Percentiles rank a stretch among this genome's conserved stretches.
phyloP scores from a whole-genome alignment of 345 rosid genomes.

The Mangifera indica region DNA sequence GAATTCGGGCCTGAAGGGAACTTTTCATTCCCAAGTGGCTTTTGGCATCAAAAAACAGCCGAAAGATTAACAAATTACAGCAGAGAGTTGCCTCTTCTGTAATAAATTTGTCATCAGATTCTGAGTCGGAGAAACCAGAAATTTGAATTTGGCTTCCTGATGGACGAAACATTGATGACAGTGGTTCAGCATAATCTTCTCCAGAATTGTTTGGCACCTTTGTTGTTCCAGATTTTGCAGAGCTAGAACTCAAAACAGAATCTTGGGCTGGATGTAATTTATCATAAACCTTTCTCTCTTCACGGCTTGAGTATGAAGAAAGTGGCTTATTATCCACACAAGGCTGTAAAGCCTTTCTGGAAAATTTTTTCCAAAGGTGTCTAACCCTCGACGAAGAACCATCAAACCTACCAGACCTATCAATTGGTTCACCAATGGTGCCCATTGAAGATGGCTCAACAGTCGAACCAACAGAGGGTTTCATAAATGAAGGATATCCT shows the following conservation, averaged over 20 bases:
- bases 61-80: constrained; percentile 77
- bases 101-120: constrained; percentile 54
- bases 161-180: constrained; percentile 33
- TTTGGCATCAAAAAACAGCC: constrained; percentile 83
- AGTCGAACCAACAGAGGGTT: constrained; percentile 49
- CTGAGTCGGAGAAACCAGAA: constrained; percentile 60
- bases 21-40: constrained; percentile 42
- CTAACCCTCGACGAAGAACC: constrained; percentile 74
- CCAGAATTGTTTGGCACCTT: constrained; percentile 35
- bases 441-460: constrained; percentile 47
- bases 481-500: constrained; percentile 77
- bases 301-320: constrained; percentile 36
- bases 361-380: constrained; percentile 54
- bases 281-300: constrained; percentile 54
- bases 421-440: constrained; percentile 48
- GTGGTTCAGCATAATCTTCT: constrained; percentile 46
- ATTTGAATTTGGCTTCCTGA: constrained; percentile 47
- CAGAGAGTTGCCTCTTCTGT: constrained; percentile 83
- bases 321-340: constrained; percentile 43
- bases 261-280: constrained; percentile 48
- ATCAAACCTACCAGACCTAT: constrained; percentile 50
- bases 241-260: constrained; percentile 32
- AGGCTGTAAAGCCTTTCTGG: constrained; percentile 56
- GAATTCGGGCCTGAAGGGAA: constrained; percentile 56
- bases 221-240: constrained; percentile 32